phyloP scores from a whole-genome alignment of 805 yeast species.

The Cyberlindnera subsufficiens region DNA sequence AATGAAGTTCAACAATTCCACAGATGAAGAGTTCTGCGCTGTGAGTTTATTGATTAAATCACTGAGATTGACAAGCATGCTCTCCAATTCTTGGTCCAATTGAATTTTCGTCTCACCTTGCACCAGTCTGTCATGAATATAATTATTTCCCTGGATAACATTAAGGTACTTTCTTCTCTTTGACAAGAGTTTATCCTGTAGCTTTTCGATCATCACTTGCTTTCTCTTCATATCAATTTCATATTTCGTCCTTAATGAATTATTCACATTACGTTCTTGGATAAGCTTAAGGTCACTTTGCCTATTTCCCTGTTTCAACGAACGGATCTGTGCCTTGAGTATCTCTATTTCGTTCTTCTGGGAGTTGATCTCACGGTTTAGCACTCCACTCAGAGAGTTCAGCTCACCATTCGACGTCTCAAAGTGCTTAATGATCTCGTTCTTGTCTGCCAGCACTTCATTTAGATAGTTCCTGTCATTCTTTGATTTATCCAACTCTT shows the following conservation, averaged over 20 bases:
- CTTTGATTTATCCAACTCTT: conserved; percentile 11
- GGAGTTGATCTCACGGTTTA: background rate
- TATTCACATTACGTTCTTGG: conserved; percentile 7
- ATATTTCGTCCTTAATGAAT: conserved; percentile 11
- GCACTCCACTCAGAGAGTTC: background rate
- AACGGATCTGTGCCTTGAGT: background rate
- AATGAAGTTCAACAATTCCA: conserved; percentile 6
- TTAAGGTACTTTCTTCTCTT: conserved; percentile 8
- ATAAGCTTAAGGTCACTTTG: background rate
- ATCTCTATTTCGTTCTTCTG: conserved; percentile 3
- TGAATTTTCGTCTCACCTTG: background rate
- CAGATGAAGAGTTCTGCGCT: conserved; percentile 5
- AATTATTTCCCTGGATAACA: conserved; percentile 3
- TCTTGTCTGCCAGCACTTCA: conserved; percentile 8
- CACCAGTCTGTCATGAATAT: background rate
- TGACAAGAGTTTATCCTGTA: conserved; percentile 13
- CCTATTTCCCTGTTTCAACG: background rate
- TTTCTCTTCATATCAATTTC: conserved; percentile 20
- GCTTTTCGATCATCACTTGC: conserved; percentile 8
- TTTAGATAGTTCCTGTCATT: conserved; percentile 4
- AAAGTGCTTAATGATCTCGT: conserved; percentile 8
- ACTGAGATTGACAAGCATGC: conserved; percentile 13
- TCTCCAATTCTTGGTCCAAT: conserved; percentile 18
- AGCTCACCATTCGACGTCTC: conserved; percentile 6
- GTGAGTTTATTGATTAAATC: conserved; percentile 14